Evolutionary conservation across 768 basidiomycete genomes (phyloP).

Genomic region (Leccinum arenicola): DNA sequence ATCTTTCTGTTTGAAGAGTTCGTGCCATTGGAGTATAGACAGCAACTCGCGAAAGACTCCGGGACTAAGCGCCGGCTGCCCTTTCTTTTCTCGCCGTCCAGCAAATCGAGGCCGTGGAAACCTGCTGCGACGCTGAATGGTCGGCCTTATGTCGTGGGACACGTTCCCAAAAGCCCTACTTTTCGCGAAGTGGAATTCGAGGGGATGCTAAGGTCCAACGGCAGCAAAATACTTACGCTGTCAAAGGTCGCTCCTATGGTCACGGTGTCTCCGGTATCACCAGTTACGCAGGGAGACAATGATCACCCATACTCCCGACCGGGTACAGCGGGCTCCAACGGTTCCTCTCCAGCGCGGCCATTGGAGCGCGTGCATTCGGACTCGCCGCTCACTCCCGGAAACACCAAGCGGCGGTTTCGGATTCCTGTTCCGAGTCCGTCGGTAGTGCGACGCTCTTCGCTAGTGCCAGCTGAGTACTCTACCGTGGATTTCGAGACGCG

Average conservation of each 20-base stretch:
- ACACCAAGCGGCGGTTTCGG: slow-evolving; percentile 53
- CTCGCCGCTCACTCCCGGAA: slow-evolving; percentile 25
- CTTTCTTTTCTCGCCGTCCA: slow-evolving; percentile 57
- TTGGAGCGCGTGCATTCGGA: slow-evolving; percentile 30
- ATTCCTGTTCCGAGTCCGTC: slow-evolving; percentile 58
- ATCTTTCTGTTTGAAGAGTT: slow-evolving; percentile 92
- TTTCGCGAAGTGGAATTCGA: slow-evolving; percentile 78
- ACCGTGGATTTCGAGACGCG: slow-evolving; percentile 82
- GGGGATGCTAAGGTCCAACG: slow-evolving; percentile 58
- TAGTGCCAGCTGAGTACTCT: slow-evolving; percentile 74
- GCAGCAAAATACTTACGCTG: slow-evolving; percentile 39
- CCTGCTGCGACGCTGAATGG: slow-evolving; percentile 81
- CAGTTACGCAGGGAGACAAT: slow-evolving; percentile 27
- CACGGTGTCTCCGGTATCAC: slow-evolving; percentile 26
- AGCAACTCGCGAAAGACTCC: slow-evolving; percentile 60
- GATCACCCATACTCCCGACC: slow-evolving; percentile 29
- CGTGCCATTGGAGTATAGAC: slow-evolving; percentile 83
- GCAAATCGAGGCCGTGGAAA: slow-evolving; percentile 62
- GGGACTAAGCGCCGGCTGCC: slow-evolving; percentile 61
- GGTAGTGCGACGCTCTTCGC: slow-evolving; percentile 43
- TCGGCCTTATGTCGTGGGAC: slow-evolving; percentile 64
- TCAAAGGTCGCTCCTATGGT: slow-evolving; percentile 27
- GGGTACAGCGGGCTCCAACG: slow-evolving; percentile 21
- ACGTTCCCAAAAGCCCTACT: slow-evolving; percentile 52
- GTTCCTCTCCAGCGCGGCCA: slow-evolving; percentile 15